These are phyloP conservation scores for Lonicera japonica DNA, from an alignment of 129 eudicot genomes.

Conservation along the genomic window DNA sequence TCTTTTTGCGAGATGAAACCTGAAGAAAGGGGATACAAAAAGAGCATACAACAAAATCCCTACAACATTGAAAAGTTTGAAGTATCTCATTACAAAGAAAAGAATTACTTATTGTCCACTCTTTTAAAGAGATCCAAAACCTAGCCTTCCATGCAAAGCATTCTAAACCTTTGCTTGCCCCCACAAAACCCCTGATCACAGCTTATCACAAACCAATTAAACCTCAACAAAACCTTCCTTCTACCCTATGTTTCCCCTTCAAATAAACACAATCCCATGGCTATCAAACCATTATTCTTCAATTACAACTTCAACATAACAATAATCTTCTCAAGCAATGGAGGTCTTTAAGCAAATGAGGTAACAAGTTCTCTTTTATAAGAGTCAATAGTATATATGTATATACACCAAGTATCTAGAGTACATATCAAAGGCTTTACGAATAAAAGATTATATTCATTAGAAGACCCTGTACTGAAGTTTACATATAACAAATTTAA, in stretches of 20 bases:
- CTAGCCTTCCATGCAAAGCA: constrained; percentile 28
- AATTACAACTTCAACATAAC: background rate
- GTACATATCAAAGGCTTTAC: background rate
- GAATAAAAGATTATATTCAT: background rate
- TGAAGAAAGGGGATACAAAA: constrained; percentile 9
- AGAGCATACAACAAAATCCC: constrained; percentile 3
- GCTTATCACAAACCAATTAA: constrained; percentile 6
- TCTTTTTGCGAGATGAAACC: constrained; percentile 11
- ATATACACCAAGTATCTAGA: no score
- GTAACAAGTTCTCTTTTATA: constrained; percentile 16
- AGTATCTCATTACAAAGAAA: constrained; percentile 9
- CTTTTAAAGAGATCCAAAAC: constrained; percentile 17
- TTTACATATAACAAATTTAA: background rate
- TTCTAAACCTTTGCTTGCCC: constrained; percentile 18
- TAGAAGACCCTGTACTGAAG: background rate
- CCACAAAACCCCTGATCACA: background rate
- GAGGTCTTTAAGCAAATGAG: constrained; percentile 65
- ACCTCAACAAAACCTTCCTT: constrained; percentile 3
- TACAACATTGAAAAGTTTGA: constrained; percentile 2
- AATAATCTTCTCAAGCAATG: constrained; percentile 21
- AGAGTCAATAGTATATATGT: no score
- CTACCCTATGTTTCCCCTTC: constrained; percentile 11
- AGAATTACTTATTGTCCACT: constrained; percentile 9
- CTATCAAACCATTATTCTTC: constrained; percentile 2
- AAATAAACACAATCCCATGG: constrained; percentile 13